Base-by-base conservation (phyloP, 176 grass and related monocot species). In the Bonia amplexicaulis region DNA sequence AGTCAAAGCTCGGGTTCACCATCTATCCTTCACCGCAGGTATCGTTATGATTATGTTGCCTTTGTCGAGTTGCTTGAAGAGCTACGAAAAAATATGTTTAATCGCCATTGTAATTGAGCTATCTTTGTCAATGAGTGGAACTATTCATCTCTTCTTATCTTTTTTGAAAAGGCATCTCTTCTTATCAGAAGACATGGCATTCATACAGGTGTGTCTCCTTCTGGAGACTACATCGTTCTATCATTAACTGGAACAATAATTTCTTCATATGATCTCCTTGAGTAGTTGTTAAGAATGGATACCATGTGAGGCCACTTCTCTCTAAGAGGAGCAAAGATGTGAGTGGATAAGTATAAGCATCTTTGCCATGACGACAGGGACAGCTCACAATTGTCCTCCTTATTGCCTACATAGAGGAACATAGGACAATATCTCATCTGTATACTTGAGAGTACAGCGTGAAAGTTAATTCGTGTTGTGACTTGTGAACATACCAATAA, bases 1-100 rank as follows among this genome's bases (percentile, higher is more conserved):
- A 94, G 82, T 94, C 93, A 2, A 94, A 94, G 93, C 93, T 94
- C 14, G 93, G 93, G 47, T 94, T 94, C 87, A 94, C 93, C 15
- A 94, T 94, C 59, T 94, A 94, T 85, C 93, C 93, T 83, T 94
- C 93, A 63, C 93, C 93, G 55, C 87, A 92, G 86, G 93, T 90
- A 82, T 33, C 40, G 61, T 35, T 52, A 4, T 12, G 7, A 61
- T 2, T 31, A 35, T 71, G 27, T 20, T 73, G 40, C 26, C 41
- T 78, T 52, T 12, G 15, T 22, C 40, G 69, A 12, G 16, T 81
- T 76, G 76, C 49, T 51, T 16, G 54, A 46, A 76, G 3, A 71
- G 11, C 55, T 67, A 33, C 7, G 19, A 15, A 55, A 54, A 66
- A 80, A 16, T 66, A 54, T 35, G 51, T 46, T 51, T 59, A 46